phyloP scores from a whole-genome alignment of 2,329 filamentous ascomycete genomes.

The Boeremia lycopersici region DNA sequence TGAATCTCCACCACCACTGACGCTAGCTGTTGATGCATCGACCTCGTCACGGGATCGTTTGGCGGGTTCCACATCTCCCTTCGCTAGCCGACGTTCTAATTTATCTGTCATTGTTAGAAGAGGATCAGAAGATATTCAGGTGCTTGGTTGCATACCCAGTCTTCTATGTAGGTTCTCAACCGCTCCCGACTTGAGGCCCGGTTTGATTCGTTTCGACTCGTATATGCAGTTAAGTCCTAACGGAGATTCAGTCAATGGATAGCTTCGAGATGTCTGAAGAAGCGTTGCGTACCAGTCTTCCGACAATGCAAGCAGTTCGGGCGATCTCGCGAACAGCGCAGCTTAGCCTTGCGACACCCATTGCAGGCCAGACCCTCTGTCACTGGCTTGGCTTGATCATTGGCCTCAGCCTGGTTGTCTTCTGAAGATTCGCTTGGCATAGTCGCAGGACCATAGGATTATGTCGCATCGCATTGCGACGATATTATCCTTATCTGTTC shows the following conservation, averaged over 20 bases:
- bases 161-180: slow-evolving; percentile 26
- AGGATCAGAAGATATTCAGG: no score
- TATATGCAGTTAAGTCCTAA: slow-evolving; percentile 25
- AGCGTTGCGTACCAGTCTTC: slow-evolving; percentile 20
- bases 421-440: slow-evolving; percentile 19
- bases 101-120: slow-evolving; percentile 10
- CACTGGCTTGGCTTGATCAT: slow-evolving; percentile 8
- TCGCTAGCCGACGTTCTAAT: slow-evolving; percentile 17
- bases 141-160: slow-evolving; percentile 9
- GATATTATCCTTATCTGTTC: slow-evolving; percentile 9
- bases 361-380: slow-evolving; percentile 23
- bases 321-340: slow-evolving; percentile 26
- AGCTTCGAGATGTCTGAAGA: neutral
- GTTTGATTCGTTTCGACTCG: slow-evolving; percentile 23
- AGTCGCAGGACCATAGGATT: neutral
- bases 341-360: slow-evolving; percentile 23
- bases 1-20: neutral
- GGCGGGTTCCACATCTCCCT: neutral
- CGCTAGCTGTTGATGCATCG: neutral
- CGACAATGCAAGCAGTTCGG: slow-evolving; percentile 24
- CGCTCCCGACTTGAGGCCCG: slow-evolving; percentile 26
- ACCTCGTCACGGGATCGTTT: neutral
- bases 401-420: neutral
- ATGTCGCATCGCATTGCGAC: neutral
- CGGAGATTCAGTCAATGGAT: neutral